Conservation (phyloP, 306 rosid species). For the Chamaecrista fasciculata region DNA sequence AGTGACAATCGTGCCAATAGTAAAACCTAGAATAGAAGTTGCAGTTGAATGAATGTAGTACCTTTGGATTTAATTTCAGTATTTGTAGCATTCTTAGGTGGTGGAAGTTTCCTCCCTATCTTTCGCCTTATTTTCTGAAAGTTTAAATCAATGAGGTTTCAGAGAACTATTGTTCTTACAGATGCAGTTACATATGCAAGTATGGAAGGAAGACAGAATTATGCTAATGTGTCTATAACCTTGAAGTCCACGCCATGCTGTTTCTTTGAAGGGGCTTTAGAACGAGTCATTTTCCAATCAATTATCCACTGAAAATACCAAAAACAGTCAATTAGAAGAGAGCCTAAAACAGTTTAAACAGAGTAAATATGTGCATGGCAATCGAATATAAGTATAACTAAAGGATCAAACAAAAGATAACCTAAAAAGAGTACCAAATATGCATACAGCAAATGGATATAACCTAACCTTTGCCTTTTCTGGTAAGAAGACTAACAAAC, state of each 20-base stretch:
- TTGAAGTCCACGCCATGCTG: slow-evolving; percentile 73
- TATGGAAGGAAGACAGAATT: too few relatives aligned
- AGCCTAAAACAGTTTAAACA: not conserved
- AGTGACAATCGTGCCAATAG: not conserved
- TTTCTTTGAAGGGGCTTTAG: slow-evolving; percentile 62
- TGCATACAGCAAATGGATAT: too few relatives aligned
- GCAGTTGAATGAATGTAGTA: slow-evolving; percentile 11
- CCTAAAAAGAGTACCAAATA: not conserved
- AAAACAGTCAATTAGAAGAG: not conserved
- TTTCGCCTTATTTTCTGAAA: slow-evolving; percentile 79
- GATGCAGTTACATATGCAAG: not conserved
- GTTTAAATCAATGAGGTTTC: not conserved
- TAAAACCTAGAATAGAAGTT: not conserved
- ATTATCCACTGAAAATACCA: not conserved
- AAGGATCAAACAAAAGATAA: not conserved
- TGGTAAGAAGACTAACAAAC: not conserved
- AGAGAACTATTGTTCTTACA: too few relatives aligned
- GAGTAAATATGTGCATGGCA: not conserved
- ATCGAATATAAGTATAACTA: not conserved
- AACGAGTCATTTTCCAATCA: slow-evolving; percentile 44
- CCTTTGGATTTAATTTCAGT: slow-evolving; percentile 88
- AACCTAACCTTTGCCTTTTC: not conserved
- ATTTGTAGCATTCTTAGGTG: slow-evolving; percentile 76
- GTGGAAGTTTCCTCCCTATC: slow-evolving; percentile 84
- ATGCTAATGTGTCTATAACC: slow-evolving; percentile 34